Evolutionary conservation across 371 early-diverging fungal genomes (phyloP).

Genomic region (Coemansia sp.): DNA sequence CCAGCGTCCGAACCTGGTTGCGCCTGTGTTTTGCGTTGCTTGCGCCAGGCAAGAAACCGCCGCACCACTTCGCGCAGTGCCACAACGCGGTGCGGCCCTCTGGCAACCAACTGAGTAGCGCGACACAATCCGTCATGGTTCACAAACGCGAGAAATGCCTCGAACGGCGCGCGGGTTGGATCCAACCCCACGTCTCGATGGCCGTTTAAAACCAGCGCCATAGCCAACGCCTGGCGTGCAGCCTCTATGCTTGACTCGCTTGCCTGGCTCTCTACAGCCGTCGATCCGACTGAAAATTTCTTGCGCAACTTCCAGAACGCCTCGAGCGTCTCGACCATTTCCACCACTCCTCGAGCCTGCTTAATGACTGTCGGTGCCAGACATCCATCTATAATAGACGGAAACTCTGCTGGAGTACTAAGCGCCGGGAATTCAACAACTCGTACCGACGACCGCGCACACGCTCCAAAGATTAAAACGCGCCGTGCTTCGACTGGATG

Average conservation of each 20-base stretch:
- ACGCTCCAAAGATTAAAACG: constrained; percentile 34
- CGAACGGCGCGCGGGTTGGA: neutral
- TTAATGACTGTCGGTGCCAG: constrained; percentile 6
- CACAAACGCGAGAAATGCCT: constrained; percentile 11
- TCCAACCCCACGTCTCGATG: neutral
- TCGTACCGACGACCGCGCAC: constrained; percentile 31
- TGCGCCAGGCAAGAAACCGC: constrained; percentile 9
- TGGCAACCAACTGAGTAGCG: neutral
- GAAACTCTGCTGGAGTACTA: neutral
- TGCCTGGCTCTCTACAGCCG: neutral
- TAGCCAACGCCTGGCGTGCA: neutral
- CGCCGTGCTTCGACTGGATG: neutral
- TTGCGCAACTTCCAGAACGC: constrained; percentile 26
- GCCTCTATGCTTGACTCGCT: too few species aligned
- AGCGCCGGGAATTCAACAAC: constrained; percentile 17
- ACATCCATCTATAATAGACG: neutral
- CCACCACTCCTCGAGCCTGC: constrained; percentile 17
- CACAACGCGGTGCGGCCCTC: constrained; percentile 9
- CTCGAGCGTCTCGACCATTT: constrained; percentile 31
- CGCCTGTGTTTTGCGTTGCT: neutral
- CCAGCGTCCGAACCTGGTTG: neutral
- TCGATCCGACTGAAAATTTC: constrained; percentile 23
- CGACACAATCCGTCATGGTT: constrained; percentile 15
- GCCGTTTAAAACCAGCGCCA: constrained; percentile 24
- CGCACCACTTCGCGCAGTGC: constrained; percentile 21